These are phyloP conservation scores for Colletotrichum karsti DNA, from an alignment of 2,329 filamentous ascomycete species.

Conservation along the genomic window DNA sequence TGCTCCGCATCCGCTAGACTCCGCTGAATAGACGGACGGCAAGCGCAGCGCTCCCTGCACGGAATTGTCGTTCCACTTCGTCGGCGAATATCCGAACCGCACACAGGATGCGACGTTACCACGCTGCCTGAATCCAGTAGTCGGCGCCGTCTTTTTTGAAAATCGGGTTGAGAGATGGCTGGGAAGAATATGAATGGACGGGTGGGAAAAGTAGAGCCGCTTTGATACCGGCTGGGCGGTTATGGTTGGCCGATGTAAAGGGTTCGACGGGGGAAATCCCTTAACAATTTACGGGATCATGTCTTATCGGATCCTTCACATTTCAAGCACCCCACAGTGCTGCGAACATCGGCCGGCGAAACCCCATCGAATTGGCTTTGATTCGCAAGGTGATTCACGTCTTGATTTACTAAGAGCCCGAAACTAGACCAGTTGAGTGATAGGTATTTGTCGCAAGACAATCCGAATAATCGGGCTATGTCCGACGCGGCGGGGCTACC, in stretches of 20 bases:
- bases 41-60: neutral
- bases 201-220: neutral
- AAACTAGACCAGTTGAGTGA: neutral
- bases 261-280: neutral
- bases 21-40: constrained; percentile 25
- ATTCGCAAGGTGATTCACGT: neutral
- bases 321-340: neutral
- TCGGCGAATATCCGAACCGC: constrained; percentile 16
- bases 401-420: neutral
- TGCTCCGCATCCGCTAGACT: constrained; percentile 7
- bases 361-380: neutral
- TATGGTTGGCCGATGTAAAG: neutral
- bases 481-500: neutral
- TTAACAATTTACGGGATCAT: too few relatives aligned
- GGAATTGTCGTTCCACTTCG: neutral
- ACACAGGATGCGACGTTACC: constrained; percentile 9
- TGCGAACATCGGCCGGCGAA: constrained; percentile 1
- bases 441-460: neutral
- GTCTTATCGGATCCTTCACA: constrained; percentile 5
- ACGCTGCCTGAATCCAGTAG: neutral
- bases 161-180: neutral
- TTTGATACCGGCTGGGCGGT: neutral
- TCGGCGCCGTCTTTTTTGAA: neutral
- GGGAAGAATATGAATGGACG: too few relatives aligned
- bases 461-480: neutral